Evolutionary conservation across 140 eudicot species (phyloP), one percentile per base, ranked within the genome.

Genomic region (Senecio squalidus): DNA sequence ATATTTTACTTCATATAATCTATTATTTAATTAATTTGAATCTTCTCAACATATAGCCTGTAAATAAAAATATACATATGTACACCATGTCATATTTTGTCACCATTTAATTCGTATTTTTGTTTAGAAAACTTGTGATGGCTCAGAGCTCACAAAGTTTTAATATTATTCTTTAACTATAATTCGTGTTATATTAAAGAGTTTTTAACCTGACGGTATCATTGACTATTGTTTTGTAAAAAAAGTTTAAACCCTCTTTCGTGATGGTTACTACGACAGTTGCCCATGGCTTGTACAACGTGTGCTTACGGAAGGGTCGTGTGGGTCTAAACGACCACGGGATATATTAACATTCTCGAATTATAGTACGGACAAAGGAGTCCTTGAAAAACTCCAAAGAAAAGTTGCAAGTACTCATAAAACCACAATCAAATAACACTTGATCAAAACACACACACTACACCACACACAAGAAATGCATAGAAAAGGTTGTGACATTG

Each of bases 401-500:
- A 63, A 44, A 15, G 71, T 71, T 71, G 55, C 66, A 63, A 63
- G 71, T 71, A 63, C 60, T 57, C 66, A 63, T 45, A 63, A 20
- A 34, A 25, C 55, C 44, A 55, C 22, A 62, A 71, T 9, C 71
- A 36, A 71, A 62, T 45, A 62, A 3, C 31, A 44, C 47, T 44
- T 22, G 22, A 28, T 52, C 62, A 33, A 38, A 38, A 53, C 62
- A 44, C 29, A 41, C 36, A 50, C 50, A 25, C 25, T 48, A 34
- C 3, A 20, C 16, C 29, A 50, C 60, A 60, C 57, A 60, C 63
- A 60, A 55, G 70, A 62, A 44, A 86, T 81, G 96, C 87, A 74
- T 85, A 83, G 71, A 74, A 80, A 88, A 57, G 99, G 95, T 55
- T 92, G 99, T 75, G 95, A 88, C 61, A 87, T 92, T 73, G 79